Base-by-base conservation (phyloP, 2,329 filamentous ascomycete genomes). In the Colletotrichum acutatum region DNA sequence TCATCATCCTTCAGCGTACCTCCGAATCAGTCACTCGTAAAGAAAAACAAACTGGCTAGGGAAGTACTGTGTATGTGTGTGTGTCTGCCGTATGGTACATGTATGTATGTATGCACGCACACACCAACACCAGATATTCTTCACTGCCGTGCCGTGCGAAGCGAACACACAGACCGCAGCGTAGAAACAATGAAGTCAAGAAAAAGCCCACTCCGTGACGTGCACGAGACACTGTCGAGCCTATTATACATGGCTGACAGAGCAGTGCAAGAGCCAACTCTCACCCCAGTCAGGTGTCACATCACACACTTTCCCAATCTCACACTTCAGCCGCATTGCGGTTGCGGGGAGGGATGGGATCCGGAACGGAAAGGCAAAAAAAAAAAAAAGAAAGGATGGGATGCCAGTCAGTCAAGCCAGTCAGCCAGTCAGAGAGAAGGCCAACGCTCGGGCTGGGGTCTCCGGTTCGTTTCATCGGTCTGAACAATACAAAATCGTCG, bases 381-480 rank as follows among this genome's bases (percentile, higher is more conserved):
- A 22, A 30, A 30, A 30, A 58, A 32, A 37, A 65, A 61, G 67
- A 32, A 37, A 65, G 60, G 67, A 70, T 70, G 67, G 53, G 53
- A 70, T 66, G 60, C 59, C 67, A 70, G 34, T 12, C 34, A 16
- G 34, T 42, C 34, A 42, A 42, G 34, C 12, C 32, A 32, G 32
- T 12, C 32, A 32, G 32, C 32, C 32, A 32, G 32, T 32, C 32
- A 32, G 3, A 32, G 32, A 16, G 1, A 42, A 53, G 67, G 61
- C 53, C 60, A 46, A 46, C 42, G 67, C 26, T 60, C 59, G 53
- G 67, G 28, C 52, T 34, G 32, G 58, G 60, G 67, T 66, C 60
- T 70, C 67, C 53, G 53, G 67, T 70, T 70, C 67, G 67, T 70
- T 70, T 70, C 67, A 70, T 70, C 67, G 60, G 60, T 42, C 53